Evolutionary conservation across 768 basidiomycete species (phyloP), one percentile per base, ranked within the genome.

Genomic region (Lactifluus echinatus): DNA sequence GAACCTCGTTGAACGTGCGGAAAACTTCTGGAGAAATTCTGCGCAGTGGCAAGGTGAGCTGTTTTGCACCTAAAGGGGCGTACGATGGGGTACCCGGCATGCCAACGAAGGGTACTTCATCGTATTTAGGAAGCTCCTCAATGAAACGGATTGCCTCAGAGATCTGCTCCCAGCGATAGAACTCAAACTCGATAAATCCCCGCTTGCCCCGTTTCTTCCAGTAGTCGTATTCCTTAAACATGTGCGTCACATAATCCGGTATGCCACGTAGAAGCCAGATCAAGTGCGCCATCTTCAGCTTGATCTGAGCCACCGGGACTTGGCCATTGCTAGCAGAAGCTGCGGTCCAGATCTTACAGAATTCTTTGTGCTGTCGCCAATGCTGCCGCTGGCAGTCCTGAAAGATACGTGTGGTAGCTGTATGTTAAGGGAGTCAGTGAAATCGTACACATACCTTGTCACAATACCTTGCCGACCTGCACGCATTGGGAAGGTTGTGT

Each of bases 261-360:
- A 65, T 53, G 24, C 64, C 64, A 11, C 64, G 64, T 14, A 65
- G 19, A 21, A 65, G 50, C 64, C 64, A 65, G 43, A 65, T 64
- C 31, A 65, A 45, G 28, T 59, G 23, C 12, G 57, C 52, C 64
- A 65, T 65, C 49, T 62, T 59, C 43, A 52, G 40, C 47, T 64
- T 65, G 45, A 65, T 59, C 55, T 65, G 60, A 11, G 57, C 64
- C 7, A 65, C 59, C 2, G 64, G 19, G 19, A 58, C 39, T 28
- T 65, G 51, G 14, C 44, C 55, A 11, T 59, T 55, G 51, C 56
- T 56, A 12, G 56, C 56, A 19, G 64, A 61, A 4, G 63, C 51
- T 17, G 21, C 23, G 2, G 60, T 53, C 64, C 64, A 65, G 5
- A 64, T 36, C n/a, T 55, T 51, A 53, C 64, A 65, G 44, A 57